Evolutionary conservation across 306 rosid species (phyloP).

Genomic region (Carpinus viminea): DNA sequence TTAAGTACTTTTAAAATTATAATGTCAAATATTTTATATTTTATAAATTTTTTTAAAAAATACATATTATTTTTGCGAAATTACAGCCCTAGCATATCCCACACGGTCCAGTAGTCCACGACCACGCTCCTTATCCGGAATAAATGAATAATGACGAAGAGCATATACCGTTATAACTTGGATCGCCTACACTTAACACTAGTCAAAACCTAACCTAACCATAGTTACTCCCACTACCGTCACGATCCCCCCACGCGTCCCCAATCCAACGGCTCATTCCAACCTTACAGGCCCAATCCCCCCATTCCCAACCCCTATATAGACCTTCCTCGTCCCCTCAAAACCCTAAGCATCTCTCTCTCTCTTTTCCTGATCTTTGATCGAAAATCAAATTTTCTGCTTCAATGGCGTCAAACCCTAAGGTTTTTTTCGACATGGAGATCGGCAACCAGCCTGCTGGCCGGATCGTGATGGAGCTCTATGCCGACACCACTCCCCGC

Average conservation of each 20-base stretch:
- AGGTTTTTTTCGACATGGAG: constrained; percentile 75
- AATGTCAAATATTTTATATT: too few species aligned
- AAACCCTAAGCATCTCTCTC: background rate
- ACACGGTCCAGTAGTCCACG: background rate
- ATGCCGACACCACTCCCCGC: constrained; percentile 60
- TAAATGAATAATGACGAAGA: background rate
- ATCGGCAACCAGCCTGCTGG: constrained; percentile 65
- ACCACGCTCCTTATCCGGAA: background rate
- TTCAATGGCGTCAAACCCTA: constrained; percentile 63
- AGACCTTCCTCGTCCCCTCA: background rate
- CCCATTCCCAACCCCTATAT: constrained; percentile 33
- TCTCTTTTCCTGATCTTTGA: background rate
- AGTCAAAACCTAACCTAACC: constrained; percentile 48
- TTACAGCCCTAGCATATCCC: too few species aligned
- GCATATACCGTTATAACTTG: constrained; percentile 39
- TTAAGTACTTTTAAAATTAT: too few species aligned
- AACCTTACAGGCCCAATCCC: background rate
- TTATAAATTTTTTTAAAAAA: too few species aligned
- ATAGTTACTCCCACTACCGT: constrained; percentile 19
- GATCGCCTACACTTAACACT: constrained; percentile 46
- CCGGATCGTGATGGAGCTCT: constrained; percentile 86
- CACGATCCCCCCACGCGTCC: constrained; percentile 42
- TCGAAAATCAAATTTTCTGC: background rate
- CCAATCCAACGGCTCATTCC: constrained; percentile 41
- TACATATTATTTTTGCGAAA: too few species aligned